Conservation (phyloP, 1,284 basidiomycete genomes). For the Leccinum angustisporum region DNA sequence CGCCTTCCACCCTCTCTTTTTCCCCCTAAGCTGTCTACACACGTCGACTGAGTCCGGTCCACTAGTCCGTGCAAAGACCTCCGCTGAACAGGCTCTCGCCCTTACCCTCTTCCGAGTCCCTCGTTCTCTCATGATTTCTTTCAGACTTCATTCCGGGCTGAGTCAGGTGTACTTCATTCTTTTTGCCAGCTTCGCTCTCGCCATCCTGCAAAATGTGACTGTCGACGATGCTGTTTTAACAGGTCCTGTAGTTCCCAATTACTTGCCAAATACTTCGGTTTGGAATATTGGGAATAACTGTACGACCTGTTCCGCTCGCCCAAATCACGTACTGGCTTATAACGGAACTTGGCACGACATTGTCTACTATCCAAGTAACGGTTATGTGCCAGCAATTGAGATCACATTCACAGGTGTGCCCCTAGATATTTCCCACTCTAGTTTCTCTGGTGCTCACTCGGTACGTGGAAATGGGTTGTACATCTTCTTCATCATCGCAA, state of each 20-base stretch:
- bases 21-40: no score
- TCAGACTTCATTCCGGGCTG: background rate
- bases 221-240: background rate
- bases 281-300: background rate
- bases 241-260: background rate
- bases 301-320: background rate
- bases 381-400: background rate
- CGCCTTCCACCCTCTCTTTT: no score
- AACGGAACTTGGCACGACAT: background rate
- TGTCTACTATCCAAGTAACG: background rate
- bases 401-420: background rate
- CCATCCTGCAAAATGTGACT: background rate
- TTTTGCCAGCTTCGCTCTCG: background rate
- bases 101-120: background rate
- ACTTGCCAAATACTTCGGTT: background rate
- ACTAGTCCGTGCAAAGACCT: background rate
- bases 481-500: background rate
- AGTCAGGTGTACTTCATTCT: background rate
- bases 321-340: background rate
- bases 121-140: background rate
- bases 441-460: background rate
- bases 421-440: background rate
- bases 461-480: background rate
- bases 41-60: no score
- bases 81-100: background rate